Evolutionary conservation across 768 basidiomycete genomes (phyloP).

Genomic region (Dentipellis sp.): DNA sequence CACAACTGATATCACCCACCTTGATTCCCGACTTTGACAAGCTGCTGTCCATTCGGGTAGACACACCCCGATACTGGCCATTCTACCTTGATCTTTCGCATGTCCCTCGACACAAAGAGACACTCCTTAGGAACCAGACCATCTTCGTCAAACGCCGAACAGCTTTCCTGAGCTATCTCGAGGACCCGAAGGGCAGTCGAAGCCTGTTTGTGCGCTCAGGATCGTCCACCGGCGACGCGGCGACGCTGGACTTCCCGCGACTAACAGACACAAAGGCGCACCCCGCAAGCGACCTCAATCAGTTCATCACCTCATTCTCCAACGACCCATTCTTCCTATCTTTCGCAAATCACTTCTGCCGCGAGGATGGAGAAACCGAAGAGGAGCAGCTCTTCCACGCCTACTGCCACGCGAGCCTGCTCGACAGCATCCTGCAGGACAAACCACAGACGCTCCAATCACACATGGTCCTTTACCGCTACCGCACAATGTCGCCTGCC

Average conservation of each 20-base stretch:
- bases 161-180: slow-evolving; percentile 87
- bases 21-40: slow-evolving; percentile 84
- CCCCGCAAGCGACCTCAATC: slow-evolving; percentile 65
- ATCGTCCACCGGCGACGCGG: slow-evolving; percentile 74
- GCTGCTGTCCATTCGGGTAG: slow-evolving; percentile 74
- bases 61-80: slow-evolving; percentile 95
- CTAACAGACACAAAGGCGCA: slow-evolving; percentile 56
- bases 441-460: slow-evolving; percentile 73
- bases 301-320: slow-evolving; percentile 83
- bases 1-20: slow-evolving; percentile 85
- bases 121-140: slow-evolving; percentile 68
- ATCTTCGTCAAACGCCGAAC: slow-evolving; percentile 89
- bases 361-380: slow-evolving; percentile 47
- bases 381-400: slow-evolving; percentile 55
- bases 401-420: slow-evolving; percentile 66
- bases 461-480: slow-evolving; percentile 63
- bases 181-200: slow-evolving; percentile 89
- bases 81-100: slow-evolving; percentile 74
- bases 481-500: slow-evolving; percentile 49
- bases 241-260: slow-evolving; percentile 79
- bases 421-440: slow-evolving; percentile 89
- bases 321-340: slow-evolving; percentile 73
- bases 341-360: slow-evolving; percentile 72
- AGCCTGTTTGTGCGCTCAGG: slow-evolving; percentile 87
- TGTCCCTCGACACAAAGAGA: slow-evolving; percentile 55